A percentile compares a stretch with the other conserved stretches of the same genome.
These are phyloP conservation scores for Cinnamomum micranthum DNA, from an alignment of 164 flowering plant species.

Conservation along the genomic window DNA sequence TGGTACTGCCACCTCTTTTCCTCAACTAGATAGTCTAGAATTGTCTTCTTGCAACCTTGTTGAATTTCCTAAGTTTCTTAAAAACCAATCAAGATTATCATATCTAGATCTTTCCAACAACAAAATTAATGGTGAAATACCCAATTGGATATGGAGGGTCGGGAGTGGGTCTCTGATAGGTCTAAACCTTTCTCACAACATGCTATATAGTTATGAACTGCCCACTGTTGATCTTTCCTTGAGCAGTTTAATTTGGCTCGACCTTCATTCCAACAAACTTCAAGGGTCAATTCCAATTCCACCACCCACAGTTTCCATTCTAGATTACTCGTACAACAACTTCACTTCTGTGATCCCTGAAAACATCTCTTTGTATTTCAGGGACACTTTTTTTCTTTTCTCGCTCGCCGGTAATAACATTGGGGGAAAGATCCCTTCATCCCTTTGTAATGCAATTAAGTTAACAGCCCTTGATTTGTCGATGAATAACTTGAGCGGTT, in stretches of 20 bases:
- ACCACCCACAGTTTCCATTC: too few species aligned
- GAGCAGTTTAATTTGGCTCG: too few species aligned
- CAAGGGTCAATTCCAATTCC: too few species aligned
- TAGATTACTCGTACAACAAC: too few species aligned
- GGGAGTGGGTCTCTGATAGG: constrained; percentile 1
- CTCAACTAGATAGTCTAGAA: constrained; percentile 22
- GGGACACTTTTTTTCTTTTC: too few species aligned
- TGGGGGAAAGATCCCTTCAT: too few species aligned
- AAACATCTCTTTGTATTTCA: too few species aligned
- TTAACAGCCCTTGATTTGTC: constrained; percentile 51
- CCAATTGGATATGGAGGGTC: constrained; percentile 36
- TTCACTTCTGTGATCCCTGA: too few species aligned
- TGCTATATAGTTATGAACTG: too few species aligned
- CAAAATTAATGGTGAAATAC: constrained; percentile 32
- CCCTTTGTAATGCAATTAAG: constrained; percentile 14
- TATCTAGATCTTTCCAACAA: constrained; percentile 42
- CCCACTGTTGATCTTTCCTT: too few species aligned
- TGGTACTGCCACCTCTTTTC: constrained; percentile 5
- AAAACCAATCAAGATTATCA: constrained; percentile 20
- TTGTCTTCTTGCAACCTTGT: constrained; percentile 36
- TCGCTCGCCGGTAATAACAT: too few species aligned
- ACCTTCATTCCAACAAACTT: too few species aligned
- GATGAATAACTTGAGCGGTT: constrained; percentile 29
- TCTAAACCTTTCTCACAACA: constrained; percentile 44
- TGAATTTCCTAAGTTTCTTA: constrained; percentile 30